phyloP scores from a whole-genome alignment of 441 rosid species.

The Rhodomyrtus psidioides region DNA sequence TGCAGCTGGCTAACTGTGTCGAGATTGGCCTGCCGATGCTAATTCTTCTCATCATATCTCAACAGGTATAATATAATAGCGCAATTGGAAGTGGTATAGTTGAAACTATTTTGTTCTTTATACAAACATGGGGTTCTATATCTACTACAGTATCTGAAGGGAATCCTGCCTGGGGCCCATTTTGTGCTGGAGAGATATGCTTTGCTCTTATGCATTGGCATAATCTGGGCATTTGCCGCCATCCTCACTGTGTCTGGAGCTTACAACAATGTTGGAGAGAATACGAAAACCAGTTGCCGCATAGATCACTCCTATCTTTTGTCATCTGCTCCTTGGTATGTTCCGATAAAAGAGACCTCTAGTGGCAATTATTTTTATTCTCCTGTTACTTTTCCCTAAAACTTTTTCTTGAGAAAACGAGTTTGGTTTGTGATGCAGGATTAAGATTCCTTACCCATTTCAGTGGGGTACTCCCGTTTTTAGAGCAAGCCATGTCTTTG shows the following conservation, averaged over 20 bases:
- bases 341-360: neutral
- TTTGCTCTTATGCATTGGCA: slow-evolving; percentile 61
- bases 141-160: slow-evolving; percentile 50
- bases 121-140: slow-evolving; percentile 4
- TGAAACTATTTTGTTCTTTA: neutral
- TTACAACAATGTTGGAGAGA: slow-evolving; percentile 55
- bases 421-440: slow-evolving; percentile 37
- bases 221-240: slow-evolving; percentile 89
- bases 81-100: neutral
- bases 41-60: slow-evolving; percentile 52
- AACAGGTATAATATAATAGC: slow-evolving; percentile 42
- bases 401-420: neutral
- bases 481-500: slow-evolving; percentile 87
- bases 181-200: slow-evolving; percentile 69
- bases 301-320: slow-evolving; percentile 62
- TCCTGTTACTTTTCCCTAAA: neutral
- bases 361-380: neutral
- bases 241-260: slow-evolving; percentile 90
- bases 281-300: slow-evolving; percentile 69
- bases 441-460: slow-evolving; percentile 83
- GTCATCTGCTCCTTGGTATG: slow-evolving; percentile 80
- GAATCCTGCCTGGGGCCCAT: slow-evolving; percentile 13
- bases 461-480: slow-evolving; percentile 98
- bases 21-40: slow-evolving; percentile 96
- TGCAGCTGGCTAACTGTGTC: slow-evolving; percentile 85